Base-by-base conservation (phyloP, 108 stramenopile genomes). In the Mayamaea pseudoterrestris region DNA sequence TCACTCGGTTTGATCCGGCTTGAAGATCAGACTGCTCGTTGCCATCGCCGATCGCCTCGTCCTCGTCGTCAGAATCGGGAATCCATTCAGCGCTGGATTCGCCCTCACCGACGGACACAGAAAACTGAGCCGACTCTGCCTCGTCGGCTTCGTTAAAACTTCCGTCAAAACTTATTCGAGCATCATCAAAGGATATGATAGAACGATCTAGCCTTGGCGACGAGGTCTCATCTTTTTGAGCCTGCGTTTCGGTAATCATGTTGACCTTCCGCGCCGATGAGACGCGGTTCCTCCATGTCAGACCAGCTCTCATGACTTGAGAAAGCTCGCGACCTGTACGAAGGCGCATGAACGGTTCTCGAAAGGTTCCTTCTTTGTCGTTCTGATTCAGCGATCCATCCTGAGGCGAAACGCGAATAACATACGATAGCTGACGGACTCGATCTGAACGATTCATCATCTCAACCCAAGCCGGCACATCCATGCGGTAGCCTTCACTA, bases 391-490 rank as follows among this genome's bases (percentile, higher is more conserved):
- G 12, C 8, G 12, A n/a, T 24, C 13, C 13, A 5, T 7, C 7
- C 5, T 7, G 21, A 1, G 47, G 28, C 29, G 63, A 61, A 0
- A 75, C 73, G 37, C 90, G 49, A 5, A 92, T 64, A 6, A 69
- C 84, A 53, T 92, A 92, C 11, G 80, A 73, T 6, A 79, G 73
- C 52, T 78, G 78, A 5, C 65, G 69, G 23, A 65, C 50, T 36
- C 85, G 58, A 14, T 69, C 61, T 13, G 65, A 68, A 48, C 90
- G 53, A 59, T 87, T 76, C 80, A 86, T 80, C 58, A 81, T 63
- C 54, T 92, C 90, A 26, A 92, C 62, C 80, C 85, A 92, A 2
- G 78, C 85, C 28, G 89, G 82, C 4, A 71, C 81, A 67, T 91
- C 83, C 4, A 76, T 37, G 6, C 59, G 55, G 14, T 59, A 65